These are phyloP conservation scores for Glycine soja DNA, from an alignment of 306 rosid species.

Conservation along the genomic window DNA sequence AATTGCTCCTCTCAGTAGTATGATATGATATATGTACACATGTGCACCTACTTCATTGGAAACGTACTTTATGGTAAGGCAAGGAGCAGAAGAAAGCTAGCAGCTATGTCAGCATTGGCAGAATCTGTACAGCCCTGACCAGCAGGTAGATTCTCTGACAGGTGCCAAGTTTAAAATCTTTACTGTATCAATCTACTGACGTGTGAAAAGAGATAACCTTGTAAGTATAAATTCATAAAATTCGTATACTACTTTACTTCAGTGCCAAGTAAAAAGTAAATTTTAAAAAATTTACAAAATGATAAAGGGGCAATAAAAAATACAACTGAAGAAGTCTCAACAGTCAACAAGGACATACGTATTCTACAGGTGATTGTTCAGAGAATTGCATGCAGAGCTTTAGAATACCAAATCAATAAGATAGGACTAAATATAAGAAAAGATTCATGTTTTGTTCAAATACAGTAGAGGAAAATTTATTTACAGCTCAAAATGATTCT, in stretches of 20 bases:
- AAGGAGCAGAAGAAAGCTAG: conserved; percentile 40
- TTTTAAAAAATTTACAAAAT: background rate
- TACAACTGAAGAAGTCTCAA: background rate
- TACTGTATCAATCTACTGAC: conserved; percentile 40
- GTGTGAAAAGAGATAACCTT: conserved; percentile 4
- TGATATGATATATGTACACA: conserved; percentile 48
- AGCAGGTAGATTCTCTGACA: conserved; percentile 43
- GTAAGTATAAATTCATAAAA: conserved; percentile 21
- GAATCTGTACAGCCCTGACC: conserved; percentile 53
- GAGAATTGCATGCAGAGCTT: background rate
- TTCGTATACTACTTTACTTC: background rate
- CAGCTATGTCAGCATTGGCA: conserved; percentile 27
- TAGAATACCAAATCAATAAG: background rate
- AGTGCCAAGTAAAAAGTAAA: background rate
- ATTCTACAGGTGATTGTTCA: background rate
- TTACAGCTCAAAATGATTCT: background rate
- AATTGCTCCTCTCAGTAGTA: conserved; percentile 34
- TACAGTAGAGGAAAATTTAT: background rate
- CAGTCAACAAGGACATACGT: background rate
- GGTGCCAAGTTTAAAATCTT: conserved; percentile 21
- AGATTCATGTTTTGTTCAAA: conserved; percentile 8
- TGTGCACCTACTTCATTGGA: conserved; percentile 39
- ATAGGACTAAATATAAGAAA: background rate
- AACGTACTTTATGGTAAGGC: conserved; percentile 23
- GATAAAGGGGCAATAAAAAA: background rate